Conservation (phyloP, 78 protist genomes). For the Guillardia theta region DNA sequence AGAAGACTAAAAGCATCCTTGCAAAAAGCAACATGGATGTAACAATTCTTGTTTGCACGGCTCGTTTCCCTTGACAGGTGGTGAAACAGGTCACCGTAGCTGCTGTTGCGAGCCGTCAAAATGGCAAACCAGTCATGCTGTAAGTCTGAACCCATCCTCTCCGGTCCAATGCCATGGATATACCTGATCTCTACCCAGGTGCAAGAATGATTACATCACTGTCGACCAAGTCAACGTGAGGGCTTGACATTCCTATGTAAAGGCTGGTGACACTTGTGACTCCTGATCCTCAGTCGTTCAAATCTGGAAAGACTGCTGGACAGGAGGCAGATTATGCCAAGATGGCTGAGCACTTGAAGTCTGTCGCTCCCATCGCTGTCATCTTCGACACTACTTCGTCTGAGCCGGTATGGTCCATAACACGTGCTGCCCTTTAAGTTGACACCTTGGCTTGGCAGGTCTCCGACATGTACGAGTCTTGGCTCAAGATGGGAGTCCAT, state of each 20-base stretch:
- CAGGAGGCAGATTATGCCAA: not conserved
- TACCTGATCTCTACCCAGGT: too few species aligned
- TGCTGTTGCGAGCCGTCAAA: conserved; percentile 5
- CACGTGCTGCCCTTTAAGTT: too few species aligned
- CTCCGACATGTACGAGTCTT: conserved; percentile 49
- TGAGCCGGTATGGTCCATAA: too few species aligned
- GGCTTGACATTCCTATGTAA: too few species aligned
- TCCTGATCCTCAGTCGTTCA: too few species aligned
- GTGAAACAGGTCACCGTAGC: not conserved
- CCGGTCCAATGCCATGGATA: too few species aligned
- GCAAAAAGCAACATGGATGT: not conserved
- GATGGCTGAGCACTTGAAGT: not conserved
- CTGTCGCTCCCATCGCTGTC: conserved; percentile 10
- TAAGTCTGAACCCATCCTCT: too few species aligned
- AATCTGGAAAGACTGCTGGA: not conserved
- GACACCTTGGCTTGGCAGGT: not conserved
- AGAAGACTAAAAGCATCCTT: not conserved
- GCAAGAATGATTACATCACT: too few species aligned
- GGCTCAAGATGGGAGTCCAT: conserved; percentile 54
- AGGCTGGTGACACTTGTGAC: too few species aligned
- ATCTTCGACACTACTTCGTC: conserved; percentile 66
- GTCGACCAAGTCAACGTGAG: too few species aligned
- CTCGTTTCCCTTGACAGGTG: too few species aligned
- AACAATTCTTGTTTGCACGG: too few species aligned
- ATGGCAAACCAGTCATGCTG: not conserved